Evolutionary conservation across 2,329 filamentous ascomycete genomes (phyloP), one percentile per base, ranked within the genome.

Genomic region (Aspergillus amoenus): DNA sequence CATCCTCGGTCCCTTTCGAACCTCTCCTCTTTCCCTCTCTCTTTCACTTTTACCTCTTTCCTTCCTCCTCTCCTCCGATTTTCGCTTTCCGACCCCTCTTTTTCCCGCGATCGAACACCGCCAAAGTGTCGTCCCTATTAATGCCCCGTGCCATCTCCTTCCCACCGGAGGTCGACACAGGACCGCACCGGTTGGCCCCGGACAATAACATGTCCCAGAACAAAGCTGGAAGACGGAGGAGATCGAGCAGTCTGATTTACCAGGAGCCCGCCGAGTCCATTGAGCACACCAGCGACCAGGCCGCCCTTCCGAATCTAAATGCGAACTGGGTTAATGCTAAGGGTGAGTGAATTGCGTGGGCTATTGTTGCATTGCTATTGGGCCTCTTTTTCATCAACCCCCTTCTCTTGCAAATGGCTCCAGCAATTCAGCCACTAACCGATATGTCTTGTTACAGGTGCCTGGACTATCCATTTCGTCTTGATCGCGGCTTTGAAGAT

Each of bases 301-400:
- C 92, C 56, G 90, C 91, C 39, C 82, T 97, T 67, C 94, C 94
- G 52, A 99, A 99, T 72, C 79, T 97, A 71, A 99, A 99, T 77
- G 92, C 94, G 66, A 91, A 97, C 79, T 99, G 94, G 94, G 95
- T 97, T 66, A 97, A 97, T 77, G 91, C 93, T 70, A 99, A 99
- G 86, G 94, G 94, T 97, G 80, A 78, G 84, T 68, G 50, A 53
- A 7, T 50, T 54, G 50, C 50, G 50, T 57, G 50, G 55, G 50
- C 37, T 49, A n/a, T 42, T 39, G 30, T 47, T 52, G 46, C 42
- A 30, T 32, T 52, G 54, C 15, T 52, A 52, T 52, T 57, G 44
- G 45, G 27, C 30, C 43, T 49, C 34, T 44, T 48, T n/a, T 21
- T 15, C 9, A 11, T 30, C 27, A 4, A 30, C 9, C 9, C 27